Conservation (phyloP, 768 basidiomycete genomes). For the Cystoderma amianthinum region DNA sequence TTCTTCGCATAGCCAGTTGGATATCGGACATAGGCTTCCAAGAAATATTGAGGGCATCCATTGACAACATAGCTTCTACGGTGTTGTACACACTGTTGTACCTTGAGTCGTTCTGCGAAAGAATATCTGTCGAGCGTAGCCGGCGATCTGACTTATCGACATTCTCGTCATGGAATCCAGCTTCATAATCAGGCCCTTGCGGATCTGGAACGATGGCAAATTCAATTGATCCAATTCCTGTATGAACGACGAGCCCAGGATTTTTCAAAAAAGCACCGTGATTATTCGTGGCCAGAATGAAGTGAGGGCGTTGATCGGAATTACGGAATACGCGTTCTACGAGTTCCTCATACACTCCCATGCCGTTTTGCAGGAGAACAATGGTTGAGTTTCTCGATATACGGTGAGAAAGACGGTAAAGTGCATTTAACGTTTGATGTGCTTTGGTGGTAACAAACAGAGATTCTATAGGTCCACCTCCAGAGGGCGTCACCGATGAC, state of each 20-base stretch:
- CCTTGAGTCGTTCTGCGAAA: constrained; percentile 21
- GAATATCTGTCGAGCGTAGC: constrained; percentile 49
- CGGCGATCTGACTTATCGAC: constrained; percentile 27
- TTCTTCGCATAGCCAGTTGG: constrained; percentile 66
- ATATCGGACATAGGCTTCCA: constrained; percentile 66
- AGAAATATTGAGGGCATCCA: constrained; percentile 47
- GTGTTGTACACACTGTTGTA: constrained; percentile 65
- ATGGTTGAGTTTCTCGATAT: constrained; percentile 68
- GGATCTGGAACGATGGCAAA: constrained; percentile 78
- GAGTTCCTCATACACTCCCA: constrained; percentile 85
- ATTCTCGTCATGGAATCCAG: constrained; percentile 28
- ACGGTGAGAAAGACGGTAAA: constrained; percentile 55
- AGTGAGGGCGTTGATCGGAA: constrained; percentile 68
- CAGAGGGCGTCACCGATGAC: not conserved
- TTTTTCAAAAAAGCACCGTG: constrained; percentile 67
- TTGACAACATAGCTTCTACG: constrained; percentile 51
- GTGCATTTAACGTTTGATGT: constrained; percentile 47
- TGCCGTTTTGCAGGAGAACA: constrained; percentile 91
- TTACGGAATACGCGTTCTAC: constrained; percentile 65
- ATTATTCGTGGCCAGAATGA: constrained; percentile 77
- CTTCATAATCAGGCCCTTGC: constrained; percentile 56
- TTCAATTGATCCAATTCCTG: constrained; percentile 62
- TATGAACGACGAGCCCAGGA: constrained; percentile 54
- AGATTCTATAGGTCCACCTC: constrained; percentile 48
- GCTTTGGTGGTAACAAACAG: constrained; percentile 84